Evolutionary conservation across 192 early-diverging fungal species (phyloP).

Genomic region (Coemansia sp.): DNA sequence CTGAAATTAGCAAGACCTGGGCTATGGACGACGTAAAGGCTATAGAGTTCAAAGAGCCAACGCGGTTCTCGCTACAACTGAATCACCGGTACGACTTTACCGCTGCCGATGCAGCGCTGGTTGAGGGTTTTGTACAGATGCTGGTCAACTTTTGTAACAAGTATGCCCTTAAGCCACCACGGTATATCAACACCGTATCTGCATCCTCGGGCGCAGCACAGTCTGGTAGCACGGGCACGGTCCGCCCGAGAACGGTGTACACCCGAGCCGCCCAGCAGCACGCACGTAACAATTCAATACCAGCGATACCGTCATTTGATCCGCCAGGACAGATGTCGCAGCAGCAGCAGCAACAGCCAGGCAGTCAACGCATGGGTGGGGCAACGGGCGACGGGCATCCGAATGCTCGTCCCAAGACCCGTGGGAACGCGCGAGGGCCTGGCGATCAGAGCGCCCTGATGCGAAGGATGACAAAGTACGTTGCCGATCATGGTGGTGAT

Average conservation of each 20-base stretch:
- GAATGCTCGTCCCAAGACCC: conserved; percentile 25
- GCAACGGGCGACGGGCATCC: conserved; percentile 5
- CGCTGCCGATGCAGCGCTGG: conserved; percentile 32
- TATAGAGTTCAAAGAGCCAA: conserved; percentile 52
- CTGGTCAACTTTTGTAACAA: conserved; percentile 46
- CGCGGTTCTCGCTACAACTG: conserved; percentile 39
- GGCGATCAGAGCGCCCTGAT: conserved; percentile 45
- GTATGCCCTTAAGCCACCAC: conserved; percentile 40
- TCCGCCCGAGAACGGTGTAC: conserved; percentile 31
- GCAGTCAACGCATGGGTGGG: conserved; percentile 5
- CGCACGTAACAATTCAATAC: conserved; percentile 8
- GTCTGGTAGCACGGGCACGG: conserved; percentile 25
- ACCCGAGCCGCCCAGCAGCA: conserved; percentile 12
- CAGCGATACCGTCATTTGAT: conserved; percentile 27
- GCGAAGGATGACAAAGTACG: conserved; percentile 50
- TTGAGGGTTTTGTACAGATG: conserved; percentile 49
- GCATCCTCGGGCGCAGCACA: conserved; percentile 4
- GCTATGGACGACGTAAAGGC: conserved; percentile 41
- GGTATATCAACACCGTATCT: conserved; percentile 41
- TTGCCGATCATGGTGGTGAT: conserved; percentile 45
- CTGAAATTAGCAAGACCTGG: conserved; percentile 51
- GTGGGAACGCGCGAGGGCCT: conserved; percentile 19
- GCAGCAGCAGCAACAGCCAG: background rate
- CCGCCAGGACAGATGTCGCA: conserved; percentile 9
- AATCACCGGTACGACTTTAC: conserved; percentile 49